These are phyloP conservation scores for Omphalotus guepiniiformis DNA, from an alignment of 768 basidiomycete species.

Conservation along the genomic window DNA sequence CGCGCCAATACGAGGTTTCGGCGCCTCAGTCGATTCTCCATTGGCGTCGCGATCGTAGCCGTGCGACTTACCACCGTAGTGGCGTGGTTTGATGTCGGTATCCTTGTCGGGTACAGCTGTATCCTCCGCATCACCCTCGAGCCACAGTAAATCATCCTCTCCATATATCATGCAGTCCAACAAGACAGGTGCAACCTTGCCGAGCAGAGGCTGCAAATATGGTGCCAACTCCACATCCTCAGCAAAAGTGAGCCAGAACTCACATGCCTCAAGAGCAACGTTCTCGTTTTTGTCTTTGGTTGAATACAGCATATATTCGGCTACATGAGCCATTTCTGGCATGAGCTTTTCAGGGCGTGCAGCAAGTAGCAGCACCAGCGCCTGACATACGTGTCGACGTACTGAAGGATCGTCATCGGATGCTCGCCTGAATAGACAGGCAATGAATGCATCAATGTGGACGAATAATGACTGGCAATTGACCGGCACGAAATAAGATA, in stretches of 20 bases:
- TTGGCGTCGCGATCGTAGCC: conserved; percentile 71
- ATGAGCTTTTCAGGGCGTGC: conserved; percentile 94
- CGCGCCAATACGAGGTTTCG: conserved; percentile 49
- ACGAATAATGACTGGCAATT: conserved; percentile 82
- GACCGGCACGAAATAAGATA: conserved; percentile 90
- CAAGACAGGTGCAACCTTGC: conserved; percentile 92
- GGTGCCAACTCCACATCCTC: conserved; percentile 87
- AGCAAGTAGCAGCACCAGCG: conserved; percentile 88
- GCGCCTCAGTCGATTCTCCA: conserved; percentile 30
- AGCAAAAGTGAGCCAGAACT: conserved; percentile 99
- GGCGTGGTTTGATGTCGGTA: conserved; percentile 92
- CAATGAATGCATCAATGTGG: conserved; percentile 92
- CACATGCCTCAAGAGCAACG: conserved; percentile 96
- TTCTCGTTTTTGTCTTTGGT: conserved; percentile 97
- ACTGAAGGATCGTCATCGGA: conserved; percentile 93
- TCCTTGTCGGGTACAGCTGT: conserved; percentile 90
- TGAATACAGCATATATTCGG: conserved; percentile 98
- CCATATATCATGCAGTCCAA: conserved; percentile 97
- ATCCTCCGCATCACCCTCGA: conserved; percentile 89
- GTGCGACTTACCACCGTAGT: conserved; percentile 84
- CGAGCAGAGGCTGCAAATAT: conserved; percentile 81
- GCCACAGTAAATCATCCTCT: conserved; percentile 92
- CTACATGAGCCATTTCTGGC: conserved; percentile 92
- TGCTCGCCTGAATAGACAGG: conserved; percentile 90
- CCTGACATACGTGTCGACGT: conserved; percentile 93